These are phyloP conservation scores for Raphanus sativus DNA, from an alignment of 345 rosid species.

Conservation along the genomic window DNA sequence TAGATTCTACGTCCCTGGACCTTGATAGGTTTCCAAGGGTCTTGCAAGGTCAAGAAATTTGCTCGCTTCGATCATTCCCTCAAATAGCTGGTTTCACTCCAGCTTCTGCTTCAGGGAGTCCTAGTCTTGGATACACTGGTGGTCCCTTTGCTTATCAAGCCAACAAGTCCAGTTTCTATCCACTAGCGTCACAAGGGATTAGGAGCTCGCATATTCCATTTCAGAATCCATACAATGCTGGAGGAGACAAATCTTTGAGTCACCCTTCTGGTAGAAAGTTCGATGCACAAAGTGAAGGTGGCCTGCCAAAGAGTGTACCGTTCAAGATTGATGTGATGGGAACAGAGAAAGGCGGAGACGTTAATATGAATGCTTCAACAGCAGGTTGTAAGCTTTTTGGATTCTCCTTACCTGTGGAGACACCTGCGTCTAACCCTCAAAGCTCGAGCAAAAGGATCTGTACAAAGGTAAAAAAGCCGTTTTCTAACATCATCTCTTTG, in stretches of 20 bases:
- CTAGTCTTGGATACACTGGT: conserved; percentile 46
- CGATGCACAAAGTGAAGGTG: conserved; percentile 42
- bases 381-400: conserved; percentile 83
- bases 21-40: conserved; percentile 70
- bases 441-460: conserved; percentile 75
- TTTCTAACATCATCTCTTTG: conserved; percentile 17
- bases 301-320: conserved; percentile 42
- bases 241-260: conserved; percentile 37
- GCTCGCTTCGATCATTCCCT: conserved; percentile 57
- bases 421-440: conserved; percentile 46
- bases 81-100: conserved; percentile 52
- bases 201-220: conserved; percentile 51
- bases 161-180: conserved; percentile 49
- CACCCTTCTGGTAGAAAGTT: conserved; percentile 33
- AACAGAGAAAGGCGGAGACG: conserved; percentile 42
- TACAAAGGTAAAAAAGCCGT: conserved; percentile 71
- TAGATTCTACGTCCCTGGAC: conserved; percentile 45
- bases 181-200: conserved; percentile 54
- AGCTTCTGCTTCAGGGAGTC: conserved; percentile 55
- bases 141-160: conserved; percentile 51
- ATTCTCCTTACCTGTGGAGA: conserved; percentile 54
- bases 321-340: conserved; percentile 39
- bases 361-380: conserved; percentile 38
- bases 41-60: conserved; percentile 99
- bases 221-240: conserved; percentile 47